phyloP scores from a whole-genome alignment of 306 rosid genomes.

The Mucuna pruriens region DNA sequence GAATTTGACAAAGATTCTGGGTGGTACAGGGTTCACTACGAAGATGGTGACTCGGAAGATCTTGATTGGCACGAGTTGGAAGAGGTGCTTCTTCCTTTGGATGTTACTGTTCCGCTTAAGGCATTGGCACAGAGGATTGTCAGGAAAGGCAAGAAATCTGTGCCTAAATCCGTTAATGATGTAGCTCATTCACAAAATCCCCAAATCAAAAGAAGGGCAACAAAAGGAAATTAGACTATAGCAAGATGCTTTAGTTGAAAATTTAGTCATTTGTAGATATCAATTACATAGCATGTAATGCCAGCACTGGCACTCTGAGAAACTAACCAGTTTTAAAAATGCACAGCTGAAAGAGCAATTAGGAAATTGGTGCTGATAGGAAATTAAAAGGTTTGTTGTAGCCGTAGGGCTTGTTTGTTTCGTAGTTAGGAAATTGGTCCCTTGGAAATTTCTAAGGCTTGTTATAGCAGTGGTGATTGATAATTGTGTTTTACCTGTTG shows the following conservation, averaged over 20 bases:
- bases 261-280: conserved; percentile 29
- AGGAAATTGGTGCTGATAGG: conserved; percentile 22
- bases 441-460: background rate
- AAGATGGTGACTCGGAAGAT: conserved; percentile 88
- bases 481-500: conserved; percentile 19
- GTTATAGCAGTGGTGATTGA: conserved; percentile 4
- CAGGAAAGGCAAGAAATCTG: conserved; percentile 50
- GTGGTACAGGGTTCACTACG: conserved; percentile 82
- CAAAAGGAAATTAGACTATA: conserved; percentile 48
- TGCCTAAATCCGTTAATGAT: conserved; percentile 45
- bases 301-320: background rate
- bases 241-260: conserved; percentile 26
- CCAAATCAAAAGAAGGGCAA: conserved; percentile 38
- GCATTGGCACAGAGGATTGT: conserved; percentile 60
- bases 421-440: conserved; percentile 27
- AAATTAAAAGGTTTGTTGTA: conserved; percentile 2
- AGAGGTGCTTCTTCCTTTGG: conserved; percentile 80
- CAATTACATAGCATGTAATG: background rate
- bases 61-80: conserved; percentile 83
- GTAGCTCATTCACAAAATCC: conserved; percentile 37
- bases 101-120: conserved; percentile 67
- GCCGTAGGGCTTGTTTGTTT: conserved; percentile 12
- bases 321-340: background rate
- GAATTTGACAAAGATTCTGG: conserved; percentile 67
- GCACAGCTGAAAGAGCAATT: background rate